Conservation (phyloP, 164 flowering plant genomes). For the Berberis thunbergii region DNA sequence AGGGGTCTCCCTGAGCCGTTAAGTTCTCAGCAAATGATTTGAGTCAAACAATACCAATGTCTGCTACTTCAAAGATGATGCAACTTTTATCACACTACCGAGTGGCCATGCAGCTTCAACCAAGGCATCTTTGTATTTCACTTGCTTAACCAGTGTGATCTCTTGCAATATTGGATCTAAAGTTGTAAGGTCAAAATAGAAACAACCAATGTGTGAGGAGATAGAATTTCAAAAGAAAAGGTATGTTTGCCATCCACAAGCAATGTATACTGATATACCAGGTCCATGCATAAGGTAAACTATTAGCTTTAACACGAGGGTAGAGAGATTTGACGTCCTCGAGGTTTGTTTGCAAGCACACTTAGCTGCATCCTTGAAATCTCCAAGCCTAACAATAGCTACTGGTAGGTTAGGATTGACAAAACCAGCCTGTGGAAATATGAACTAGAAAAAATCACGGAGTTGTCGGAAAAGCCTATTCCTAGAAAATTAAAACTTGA, state of each 20-base stretch:
- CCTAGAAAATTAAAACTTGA: neutral
- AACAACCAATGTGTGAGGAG: neutral
- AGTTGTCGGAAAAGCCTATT: neutral
- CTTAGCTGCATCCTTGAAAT: conserved; percentile 41
- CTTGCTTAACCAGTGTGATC: conserved; percentile 81
- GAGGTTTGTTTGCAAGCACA: conserved; percentile 31
- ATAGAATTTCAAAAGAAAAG: neutral
- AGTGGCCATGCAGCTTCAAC: conserved; percentile 98
- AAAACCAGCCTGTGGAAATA: conserved; percentile 53
- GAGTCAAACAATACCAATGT: neutral
- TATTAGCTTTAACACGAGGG: conserved; percentile 21
- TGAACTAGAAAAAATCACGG: neutral
- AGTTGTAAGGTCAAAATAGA: conserved; percentile 23
- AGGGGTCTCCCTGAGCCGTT: too few species aligned
- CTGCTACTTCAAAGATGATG: conserved; percentile 28
- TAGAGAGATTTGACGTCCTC: conserved; percentile 28
- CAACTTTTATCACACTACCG: conserved; percentile 89
- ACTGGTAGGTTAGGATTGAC: conserved; percentile 25
- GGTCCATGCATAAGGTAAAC: conserved; percentile 57
- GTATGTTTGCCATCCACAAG: conserved; percentile 30
- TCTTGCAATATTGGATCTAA: conserved; percentile 59
- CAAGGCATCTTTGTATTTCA: conserved; percentile 40
- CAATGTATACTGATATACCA: conserved; percentile 42
- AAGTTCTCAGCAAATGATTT: too few species aligned
- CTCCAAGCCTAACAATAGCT: conserved; percentile 38